Conservation (phyloP, 2,329 filamentous ascomycete species). For the Zasmidium cellare region DNA sequence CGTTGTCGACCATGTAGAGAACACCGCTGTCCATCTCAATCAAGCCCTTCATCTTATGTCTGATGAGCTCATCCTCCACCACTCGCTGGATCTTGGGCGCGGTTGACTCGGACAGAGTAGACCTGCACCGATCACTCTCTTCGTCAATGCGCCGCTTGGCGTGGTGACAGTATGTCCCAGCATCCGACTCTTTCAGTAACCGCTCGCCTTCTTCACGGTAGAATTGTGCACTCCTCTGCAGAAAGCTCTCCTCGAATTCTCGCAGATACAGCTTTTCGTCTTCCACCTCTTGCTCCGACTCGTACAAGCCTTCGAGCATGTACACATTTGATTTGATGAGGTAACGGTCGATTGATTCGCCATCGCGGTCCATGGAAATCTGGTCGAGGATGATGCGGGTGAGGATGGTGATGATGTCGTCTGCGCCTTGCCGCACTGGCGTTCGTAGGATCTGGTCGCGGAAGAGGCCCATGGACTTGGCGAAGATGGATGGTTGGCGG, state of each 20-base stretch:
- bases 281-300: constrained; percentile 75
- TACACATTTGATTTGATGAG: constrained; percentile 79
- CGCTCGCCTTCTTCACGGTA: constrained; percentile 74
- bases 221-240: constrained; percentile 69
- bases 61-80: constrained; percentile 79
- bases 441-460: constrained; percentile 79
- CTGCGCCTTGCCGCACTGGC: constrained; percentile 47
- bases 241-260: constrained; percentile 76
- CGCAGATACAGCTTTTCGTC: constrained; percentile 79
- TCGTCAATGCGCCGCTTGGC: constrained; percentile 73
- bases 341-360: constrained; percentile 81
- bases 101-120: constrained; percentile 74
- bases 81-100: constrained; percentile 72
- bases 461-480: constrained; percentile 82
- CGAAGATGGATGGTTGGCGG: constrained; percentile 75
- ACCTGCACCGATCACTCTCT: constrained; percentile 78
- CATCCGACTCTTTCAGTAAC: constrained; percentile 75
- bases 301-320: constrained; percentile 88
- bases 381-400: constrained; percentile 84
- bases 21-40: constrained; percentile 85
- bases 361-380: constrained; percentile 87
- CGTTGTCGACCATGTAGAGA: constrained; percentile 87
- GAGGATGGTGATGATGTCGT: constrained; percentile 69
- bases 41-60: constrained; percentile 74
- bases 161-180: constrained; percentile 76